Evolutionary conservation across 2,329 filamentous ascomycete genomes (phyloP).

Genomic region (Verticillium alfalfae): DNA sequence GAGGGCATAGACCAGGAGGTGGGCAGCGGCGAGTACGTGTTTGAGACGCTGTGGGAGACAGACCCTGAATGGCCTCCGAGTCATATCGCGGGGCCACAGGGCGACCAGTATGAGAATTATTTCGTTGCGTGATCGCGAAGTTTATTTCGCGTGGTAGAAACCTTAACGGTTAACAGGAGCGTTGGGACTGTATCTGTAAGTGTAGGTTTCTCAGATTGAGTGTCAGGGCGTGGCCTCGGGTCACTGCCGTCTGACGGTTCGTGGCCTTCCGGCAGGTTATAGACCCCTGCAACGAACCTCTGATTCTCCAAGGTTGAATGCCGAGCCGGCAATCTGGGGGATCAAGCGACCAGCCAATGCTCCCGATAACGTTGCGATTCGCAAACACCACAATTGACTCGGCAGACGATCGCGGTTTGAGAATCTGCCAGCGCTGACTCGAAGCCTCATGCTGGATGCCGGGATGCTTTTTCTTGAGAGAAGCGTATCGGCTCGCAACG

Average conservation of each 20-base stretch:
- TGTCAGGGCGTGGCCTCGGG: neutral
- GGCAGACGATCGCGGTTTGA: neutral
- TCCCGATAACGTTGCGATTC: neutral
- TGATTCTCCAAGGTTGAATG: neutral
- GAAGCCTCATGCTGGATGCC: neutral
- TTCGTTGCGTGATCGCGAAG: neutral
- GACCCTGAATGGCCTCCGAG: neutral
- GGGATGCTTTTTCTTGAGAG: neutral
- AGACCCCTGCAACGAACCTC: neutral
- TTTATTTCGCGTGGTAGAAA: neutral
- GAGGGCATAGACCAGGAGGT: neutral
- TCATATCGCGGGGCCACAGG: neutral
- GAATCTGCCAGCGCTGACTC: neutral
- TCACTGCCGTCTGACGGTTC: neutral
- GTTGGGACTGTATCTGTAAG: neutral
- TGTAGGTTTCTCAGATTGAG: neutral
- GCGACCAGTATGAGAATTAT: neutral
- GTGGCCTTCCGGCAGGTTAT: neutral
- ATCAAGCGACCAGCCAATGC: neutral
- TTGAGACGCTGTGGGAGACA: neutral
- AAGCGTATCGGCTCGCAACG: neutral
- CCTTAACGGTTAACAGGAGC: too few relatives aligned
- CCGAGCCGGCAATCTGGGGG: neutral
- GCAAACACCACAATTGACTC: neutral
- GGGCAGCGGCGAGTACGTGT: neutral